Base-by-base conservation (phyloP, 2,329 filamentous ascomycete species). In the Arthrobotrys pseudoclavata region DNA sequence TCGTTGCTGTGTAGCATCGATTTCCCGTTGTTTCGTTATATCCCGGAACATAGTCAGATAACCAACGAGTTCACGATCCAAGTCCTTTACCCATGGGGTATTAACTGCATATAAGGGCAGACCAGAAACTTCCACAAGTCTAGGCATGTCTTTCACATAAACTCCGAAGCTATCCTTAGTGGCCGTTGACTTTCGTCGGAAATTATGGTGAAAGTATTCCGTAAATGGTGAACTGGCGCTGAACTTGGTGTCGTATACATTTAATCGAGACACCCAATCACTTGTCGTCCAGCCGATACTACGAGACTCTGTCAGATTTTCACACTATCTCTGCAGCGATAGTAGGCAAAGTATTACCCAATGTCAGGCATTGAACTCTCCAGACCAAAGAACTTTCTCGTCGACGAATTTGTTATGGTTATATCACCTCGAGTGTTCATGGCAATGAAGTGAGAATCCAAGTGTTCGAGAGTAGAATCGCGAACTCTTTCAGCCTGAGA, bases 361-460 rank as follows among this genome's bases (percentile, higher is more conserved):
- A 76, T 76, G 4, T 76, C 66, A 26, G 72, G 72, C 72, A 76
- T 70, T 20, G 66, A 29, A 20, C 48, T 47, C 29, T 76, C 72
- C 12, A 76, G 60, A 18, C 72, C 72, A 34, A 76, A 76, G 31
- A 76, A 64, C 34, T 70, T 76, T 40, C 72, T 53, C 42, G 72
- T 76, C 1, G 72, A 76, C 20, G 72, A 60, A 22, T 76, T 76
- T 55, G 72, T 70, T 47, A 76, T 62, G 31, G 72, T 76, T 60
- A 76, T 69, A 42, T 76, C 72, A 70, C 72, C 72, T 61, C 66
- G 72, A 70, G 72, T 76, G 60, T 76, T 76, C 66, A 70, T 67
- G 48, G 72, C 72, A 66, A 76, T 76, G 60, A 76, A 76, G 50
- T 76, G 72, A 70, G 72, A 70, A 70, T 76, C 72, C 42, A 76